phyloP scores from a whole-genome alignment of 176 grass and related monocot genomes.

The Phyllostachys edulis region DNA sequence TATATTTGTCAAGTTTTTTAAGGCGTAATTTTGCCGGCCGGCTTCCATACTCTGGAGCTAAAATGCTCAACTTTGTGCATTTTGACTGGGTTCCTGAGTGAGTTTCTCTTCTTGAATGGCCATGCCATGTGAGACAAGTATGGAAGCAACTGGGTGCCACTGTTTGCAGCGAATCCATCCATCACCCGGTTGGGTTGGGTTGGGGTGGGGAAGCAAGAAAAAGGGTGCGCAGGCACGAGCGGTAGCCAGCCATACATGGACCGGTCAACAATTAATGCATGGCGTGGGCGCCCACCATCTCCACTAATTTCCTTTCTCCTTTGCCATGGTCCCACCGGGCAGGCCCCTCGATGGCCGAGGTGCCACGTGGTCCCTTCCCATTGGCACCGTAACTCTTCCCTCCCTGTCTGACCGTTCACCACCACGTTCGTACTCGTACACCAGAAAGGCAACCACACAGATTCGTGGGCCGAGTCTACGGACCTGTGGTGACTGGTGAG shows the following conservation, averaged over 20 bases:
- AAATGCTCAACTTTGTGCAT: neutral
- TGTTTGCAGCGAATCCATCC: neutral
- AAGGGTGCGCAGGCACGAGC: neutral
- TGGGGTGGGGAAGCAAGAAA: neutral
- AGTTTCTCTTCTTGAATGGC: neutral
- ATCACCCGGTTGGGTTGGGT: neutral
- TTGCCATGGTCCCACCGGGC: neutral
- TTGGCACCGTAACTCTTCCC: neutral
- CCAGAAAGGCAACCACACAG: too few species aligned
- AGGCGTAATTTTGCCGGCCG: neutral
- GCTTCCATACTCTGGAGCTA: neutral
- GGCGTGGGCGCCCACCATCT: neutral
- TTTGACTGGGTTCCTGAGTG: neutral
- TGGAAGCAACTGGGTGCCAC: neutral
- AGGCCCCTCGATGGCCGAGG: neutral
- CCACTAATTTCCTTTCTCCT: neutral
- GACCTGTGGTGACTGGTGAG: neutral
- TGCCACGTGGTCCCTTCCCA: neutral
- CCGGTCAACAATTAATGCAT: neutral
- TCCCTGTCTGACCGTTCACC: conserved; percentile 10
- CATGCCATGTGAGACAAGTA: neutral
- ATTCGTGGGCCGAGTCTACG: neutral
- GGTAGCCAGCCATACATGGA: neutral
- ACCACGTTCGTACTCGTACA: too few species aligned
- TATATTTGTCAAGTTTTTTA: neutral